phyloP scores from a whole-genome alignment of 2,329 filamentous ascomycete species.

The Calycina herbarum region DNA sequence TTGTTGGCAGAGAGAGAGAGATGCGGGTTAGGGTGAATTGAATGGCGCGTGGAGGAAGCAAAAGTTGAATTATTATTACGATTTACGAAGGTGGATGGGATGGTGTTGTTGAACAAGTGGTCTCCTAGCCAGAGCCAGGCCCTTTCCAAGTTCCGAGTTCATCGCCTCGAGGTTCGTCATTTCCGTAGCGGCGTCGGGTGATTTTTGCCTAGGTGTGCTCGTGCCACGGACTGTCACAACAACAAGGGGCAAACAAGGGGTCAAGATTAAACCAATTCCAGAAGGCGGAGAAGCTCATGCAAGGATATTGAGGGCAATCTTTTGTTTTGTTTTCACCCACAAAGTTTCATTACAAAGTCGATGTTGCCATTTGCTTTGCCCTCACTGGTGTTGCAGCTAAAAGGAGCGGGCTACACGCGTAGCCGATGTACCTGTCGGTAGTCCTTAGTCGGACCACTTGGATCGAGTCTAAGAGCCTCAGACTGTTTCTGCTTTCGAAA shows the following conservation, averaged over 20 bases:
- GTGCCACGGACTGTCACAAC: no score
- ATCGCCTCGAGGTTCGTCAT: background rate
- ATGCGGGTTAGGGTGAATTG: background rate
- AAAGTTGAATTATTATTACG: conserved; percentile 5
- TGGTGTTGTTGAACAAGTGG: conserved; percentile 1
- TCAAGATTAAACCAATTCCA: background rate
- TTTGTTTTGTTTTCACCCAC: no score
- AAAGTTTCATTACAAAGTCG: no score
- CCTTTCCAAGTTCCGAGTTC: no score
- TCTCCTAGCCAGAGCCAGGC: background rate
- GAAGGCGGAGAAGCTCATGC: conserved; percentile 2
- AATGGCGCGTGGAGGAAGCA: background rate
- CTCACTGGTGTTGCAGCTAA: no score
- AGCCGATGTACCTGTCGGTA: no score
- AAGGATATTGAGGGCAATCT: background rate
- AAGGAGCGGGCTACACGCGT: no score
- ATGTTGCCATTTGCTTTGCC: no score
- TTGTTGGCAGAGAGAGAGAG: background rate
- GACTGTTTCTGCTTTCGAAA: conserved; percentile 2
- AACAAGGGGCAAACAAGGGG: background rate
- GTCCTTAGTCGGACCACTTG: background rate
- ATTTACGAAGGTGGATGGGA: background rate
- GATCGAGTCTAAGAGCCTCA: background rate
- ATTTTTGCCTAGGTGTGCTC: no score
- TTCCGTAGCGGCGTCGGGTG: background rate